Conservation (phyloP, 768 basidiomycete species). For the Mycena galericulata region DNA sequence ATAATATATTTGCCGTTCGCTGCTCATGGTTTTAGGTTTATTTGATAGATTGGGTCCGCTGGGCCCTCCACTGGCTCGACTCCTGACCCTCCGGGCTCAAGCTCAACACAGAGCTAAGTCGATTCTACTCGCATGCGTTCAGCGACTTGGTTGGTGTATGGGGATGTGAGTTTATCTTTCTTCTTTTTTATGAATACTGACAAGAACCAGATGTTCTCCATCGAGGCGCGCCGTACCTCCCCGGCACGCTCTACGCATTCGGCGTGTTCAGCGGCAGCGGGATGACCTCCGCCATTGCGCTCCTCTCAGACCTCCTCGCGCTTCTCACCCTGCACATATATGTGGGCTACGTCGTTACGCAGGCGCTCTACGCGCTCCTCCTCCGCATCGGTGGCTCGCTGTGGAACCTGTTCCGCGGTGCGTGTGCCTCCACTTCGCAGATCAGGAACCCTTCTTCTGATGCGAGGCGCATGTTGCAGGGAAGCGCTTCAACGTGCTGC, state of each 20-base stretch:
- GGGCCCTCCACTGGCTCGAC: slow-evolving; percentile 84
- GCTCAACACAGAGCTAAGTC: slow-evolving; percentile 93
- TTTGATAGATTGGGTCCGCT: slow-evolving; percentile 61
- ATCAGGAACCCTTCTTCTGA: not conserved
- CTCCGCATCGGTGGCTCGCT: slow-evolving; percentile 71
- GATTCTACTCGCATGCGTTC: slow-evolving; percentile 83
- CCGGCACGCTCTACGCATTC: slow-evolving; percentile 50
- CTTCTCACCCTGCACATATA: slow-evolving; percentile 80
- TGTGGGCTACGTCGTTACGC: slow-evolving; percentile 73
- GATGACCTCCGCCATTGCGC: slow-evolving; percentile 74
- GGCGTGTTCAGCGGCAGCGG: slow-evolving; percentile 54
- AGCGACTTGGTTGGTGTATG: slow-evolving; percentile 74
- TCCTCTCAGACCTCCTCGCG: slow-evolving; percentile 73
- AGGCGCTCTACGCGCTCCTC: slow-evolving; percentile 70
- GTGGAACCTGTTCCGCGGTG: slow-evolving; percentile 93
- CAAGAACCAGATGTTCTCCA: slow-evolving; percentile 41
- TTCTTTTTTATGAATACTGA: not conserved
- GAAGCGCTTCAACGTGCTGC: slow-evolving; percentile 88
- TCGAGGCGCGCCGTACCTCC: slow-evolving; percentile 43
- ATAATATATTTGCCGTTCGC: not conserved
- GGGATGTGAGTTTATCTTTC: slow-evolving; percentile 61
- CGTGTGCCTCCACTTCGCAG: not conserved
- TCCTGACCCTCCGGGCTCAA: slow-evolving; percentile 97
- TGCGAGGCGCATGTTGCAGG: slow-evolving; percentile 59
- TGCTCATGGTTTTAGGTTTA: slow-evolving; percentile 36